Evolutionary conservation across 139 green algal species (phyloP).

Genomic region (Micromonas pusilla): DNA sequence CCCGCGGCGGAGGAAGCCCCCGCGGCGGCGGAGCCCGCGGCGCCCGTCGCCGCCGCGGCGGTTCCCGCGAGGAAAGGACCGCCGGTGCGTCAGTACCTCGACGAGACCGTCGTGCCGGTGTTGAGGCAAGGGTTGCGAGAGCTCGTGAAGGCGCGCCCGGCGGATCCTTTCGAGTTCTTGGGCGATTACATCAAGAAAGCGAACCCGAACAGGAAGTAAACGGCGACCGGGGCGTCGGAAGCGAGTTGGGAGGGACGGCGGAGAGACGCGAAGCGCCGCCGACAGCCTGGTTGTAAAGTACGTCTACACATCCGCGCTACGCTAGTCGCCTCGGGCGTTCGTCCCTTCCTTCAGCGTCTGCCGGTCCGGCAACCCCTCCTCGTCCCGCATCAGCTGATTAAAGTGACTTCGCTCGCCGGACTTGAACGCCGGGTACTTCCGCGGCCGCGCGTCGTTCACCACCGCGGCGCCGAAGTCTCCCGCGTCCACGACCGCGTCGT

Average conservation of each 20-base stretch:
- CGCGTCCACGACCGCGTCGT: slow-evolving; percentile 11
- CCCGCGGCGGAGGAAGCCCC: not conserved
- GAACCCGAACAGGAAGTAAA: slow-evolving; percentile 8
- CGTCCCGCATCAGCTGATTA: not conserved
- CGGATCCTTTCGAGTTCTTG: slow-evolving; percentile 32
- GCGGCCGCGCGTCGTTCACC: not conserved
- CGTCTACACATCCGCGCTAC: too few relatives aligned
- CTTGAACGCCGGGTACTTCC: not conserved
- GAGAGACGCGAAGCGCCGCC: not conserved
- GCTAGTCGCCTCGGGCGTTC: not conserved
- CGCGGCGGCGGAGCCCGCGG: not conserved
- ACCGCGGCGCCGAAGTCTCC: not conserved
- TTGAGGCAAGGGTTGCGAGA: slow-evolving; percentile 23
- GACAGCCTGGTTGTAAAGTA: too few relatives aligned
- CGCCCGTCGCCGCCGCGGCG: too few relatives aligned
- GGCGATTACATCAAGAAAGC: slow-evolving; percentile 24
- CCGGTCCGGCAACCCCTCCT: not conserved
- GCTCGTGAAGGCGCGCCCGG: slow-evolving; percentile 30
- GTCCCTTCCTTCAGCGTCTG: not conserved
- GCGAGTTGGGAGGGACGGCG: not conserved
- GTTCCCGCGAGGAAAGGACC: not conserved
- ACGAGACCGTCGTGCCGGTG: slow-evolving; percentile 33
- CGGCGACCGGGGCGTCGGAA: not conserved
- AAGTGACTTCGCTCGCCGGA: slow-evolving; percentile 6
- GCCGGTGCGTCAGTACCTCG: slow-evolving; percentile 32